phyloP scores from a whole-genome alignment of 495 filamentous ascomycete species.

The Talaromyces stipitatus region DNA sequence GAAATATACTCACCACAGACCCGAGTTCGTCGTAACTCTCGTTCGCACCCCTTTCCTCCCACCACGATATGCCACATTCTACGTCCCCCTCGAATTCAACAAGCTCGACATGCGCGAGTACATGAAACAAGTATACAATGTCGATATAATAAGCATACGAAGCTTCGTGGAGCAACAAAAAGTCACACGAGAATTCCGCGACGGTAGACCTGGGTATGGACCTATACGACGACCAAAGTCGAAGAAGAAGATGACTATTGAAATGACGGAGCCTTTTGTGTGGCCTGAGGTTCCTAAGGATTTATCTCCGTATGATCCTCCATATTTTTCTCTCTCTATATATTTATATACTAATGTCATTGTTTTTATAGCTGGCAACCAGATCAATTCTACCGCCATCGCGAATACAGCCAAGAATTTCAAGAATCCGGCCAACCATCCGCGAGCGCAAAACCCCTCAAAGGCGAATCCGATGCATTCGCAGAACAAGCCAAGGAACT shows the following conservation, averaged over 20 bases:
- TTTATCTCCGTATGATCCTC: constrained; percentile 41
- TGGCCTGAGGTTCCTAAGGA: constrained; percentile 65
- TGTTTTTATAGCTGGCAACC: constrained; percentile 6
- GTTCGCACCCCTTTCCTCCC: constrained; percentile 63
- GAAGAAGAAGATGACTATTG: constrained; percentile 85
- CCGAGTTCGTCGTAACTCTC: constrained; percentile 68
- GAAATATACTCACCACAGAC: constrained; percentile 39
- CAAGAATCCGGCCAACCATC: constrained; percentile 19
- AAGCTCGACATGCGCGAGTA: constrained; percentile 91
- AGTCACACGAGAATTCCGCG: constrained; percentile 32
- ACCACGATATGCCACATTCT: constrained; percentile 72
- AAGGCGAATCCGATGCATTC: constrained; percentile 19
- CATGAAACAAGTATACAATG: constrained; percentile 66
- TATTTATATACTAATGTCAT: neutral
- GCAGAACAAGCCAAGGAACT: constrained; percentile 53
- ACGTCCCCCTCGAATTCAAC: constrained; percentile 79
- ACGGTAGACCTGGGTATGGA: constrained; percentile 33
- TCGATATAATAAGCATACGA: constrained; percentile 59
- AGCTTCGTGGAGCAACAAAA: constrained; percentile 69
- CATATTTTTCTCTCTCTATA: neutral
- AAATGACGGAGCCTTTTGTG: constrained; percentile 74
- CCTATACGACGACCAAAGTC: constrained; percentile 50
- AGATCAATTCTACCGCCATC: constrained; percentile 10
- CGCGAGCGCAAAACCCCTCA: constrained; percentile 21
- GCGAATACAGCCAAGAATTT: constrained; percentile 18